Percentiles rank a stretch among this genome's conserved stretches.
Evolutionary conservation across 1,284 basidiomycete genomes (phyloP).

Genomic region (Mycena sp.): DNA sequence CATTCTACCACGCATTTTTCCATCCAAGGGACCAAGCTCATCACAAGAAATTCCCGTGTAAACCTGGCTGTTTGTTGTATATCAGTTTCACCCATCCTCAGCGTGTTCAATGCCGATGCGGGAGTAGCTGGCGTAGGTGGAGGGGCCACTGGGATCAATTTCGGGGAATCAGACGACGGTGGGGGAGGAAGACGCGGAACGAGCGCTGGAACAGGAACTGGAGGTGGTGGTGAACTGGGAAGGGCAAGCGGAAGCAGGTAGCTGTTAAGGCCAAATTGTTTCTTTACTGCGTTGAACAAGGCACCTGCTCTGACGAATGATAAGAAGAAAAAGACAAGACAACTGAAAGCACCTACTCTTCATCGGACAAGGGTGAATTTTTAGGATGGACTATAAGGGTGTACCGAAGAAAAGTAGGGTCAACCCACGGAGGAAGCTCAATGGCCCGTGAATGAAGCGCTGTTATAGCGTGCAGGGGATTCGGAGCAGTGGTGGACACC

Average conservation of each 20-base stretch:
- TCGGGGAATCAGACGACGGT: constrained; percentile 45
- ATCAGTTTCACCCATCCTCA: constrained; percentile 78
- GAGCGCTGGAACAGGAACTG: constrained; percentile 70
- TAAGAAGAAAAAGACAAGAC: background rate
- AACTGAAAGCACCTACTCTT: constrained; percentile 67
- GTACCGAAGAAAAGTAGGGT: constrained; percentile 71
- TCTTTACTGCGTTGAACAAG: constrained; percentile 84
- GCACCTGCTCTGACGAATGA: constrained; percentile 67
- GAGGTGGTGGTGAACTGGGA: constrained; percentile 66
- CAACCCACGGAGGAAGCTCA: constrained; percentile 82
- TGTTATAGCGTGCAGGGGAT: constrained; percentile 80
- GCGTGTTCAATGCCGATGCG: constrained; percentile 48
- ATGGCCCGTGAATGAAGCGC: constrained; percentile 68
- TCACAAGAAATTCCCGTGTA: constrained; percentile 89
- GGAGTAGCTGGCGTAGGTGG: constrained; percentile 12
- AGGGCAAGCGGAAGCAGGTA: constrained; percentile 72
- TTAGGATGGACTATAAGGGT: constrained; percentile 79
- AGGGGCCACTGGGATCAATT: constrained; percentile 10
- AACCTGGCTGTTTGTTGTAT: constrained; percentile 85
- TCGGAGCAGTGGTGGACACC: constrained; percentile 78
- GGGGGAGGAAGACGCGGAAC: constrained; percentile 73
- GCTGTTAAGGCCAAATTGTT: constrained; percentile 80
- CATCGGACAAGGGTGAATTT: constrained; percentile 73
- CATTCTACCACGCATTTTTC: constrained; percentile 93
- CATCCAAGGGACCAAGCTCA: constrained; percentile 96